Evolutionary conservation across 305 asterid genomes (phyloP).

Genomic region (Fraxinus sp.): DNA sequence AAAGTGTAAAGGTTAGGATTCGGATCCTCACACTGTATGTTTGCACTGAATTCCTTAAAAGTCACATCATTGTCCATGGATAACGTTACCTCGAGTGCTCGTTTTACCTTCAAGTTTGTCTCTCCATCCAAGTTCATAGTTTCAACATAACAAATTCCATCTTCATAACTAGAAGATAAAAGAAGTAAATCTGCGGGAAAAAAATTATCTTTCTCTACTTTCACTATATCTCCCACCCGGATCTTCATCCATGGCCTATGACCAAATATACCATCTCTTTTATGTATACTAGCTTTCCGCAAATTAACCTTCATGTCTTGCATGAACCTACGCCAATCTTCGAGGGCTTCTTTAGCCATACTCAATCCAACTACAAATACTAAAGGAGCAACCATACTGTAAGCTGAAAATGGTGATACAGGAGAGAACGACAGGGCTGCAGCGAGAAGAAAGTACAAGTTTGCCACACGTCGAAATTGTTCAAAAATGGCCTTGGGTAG

Average conservation of each 20-base stretch:
- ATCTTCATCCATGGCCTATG: conserved; percentile 65
- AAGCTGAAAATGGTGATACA: conserved; percentile 49
- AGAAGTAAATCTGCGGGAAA: conserved; percentile 66
- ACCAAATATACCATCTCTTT: conserved; percentile 45
- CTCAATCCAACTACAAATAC: conserved; percentile 66
- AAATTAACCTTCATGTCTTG: conserved; percentile 68
- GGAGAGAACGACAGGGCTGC: conserved; percentile 59
- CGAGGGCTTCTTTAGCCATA: conserved; percentile 67
- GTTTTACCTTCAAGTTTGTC: conserved; percentile 63
- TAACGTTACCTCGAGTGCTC: conserved; percentile 46
- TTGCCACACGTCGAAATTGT: conserved; percentile 69
- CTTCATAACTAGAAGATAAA: conserved; percentile 58
- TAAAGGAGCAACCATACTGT: conserved; percentile 66
- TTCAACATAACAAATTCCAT: conserved; percentile 63
- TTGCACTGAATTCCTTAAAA: conserved; percentile 49
- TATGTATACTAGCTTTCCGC: conserved; percentile 50
- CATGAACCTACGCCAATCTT: conserved; percentile 64
- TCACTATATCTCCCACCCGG: conserved; percentile 60
- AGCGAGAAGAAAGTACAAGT: conserved; percentile 64
- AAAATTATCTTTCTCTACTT: conserved; percentile 61
- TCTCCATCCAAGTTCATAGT: conserved; percentile 74
- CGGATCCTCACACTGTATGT: conserved; percentile 59
- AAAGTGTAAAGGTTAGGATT: conserved; percentile 60
- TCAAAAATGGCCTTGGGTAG: conserved; percentile 64
- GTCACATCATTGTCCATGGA: conserved; percentile 38